Evolutionary conservation across 495 filamentous ascomycete species (phyloP), one percentile per base, ranked within the genome.

Genomic region (Eremomyces bilateralis): DNA sequence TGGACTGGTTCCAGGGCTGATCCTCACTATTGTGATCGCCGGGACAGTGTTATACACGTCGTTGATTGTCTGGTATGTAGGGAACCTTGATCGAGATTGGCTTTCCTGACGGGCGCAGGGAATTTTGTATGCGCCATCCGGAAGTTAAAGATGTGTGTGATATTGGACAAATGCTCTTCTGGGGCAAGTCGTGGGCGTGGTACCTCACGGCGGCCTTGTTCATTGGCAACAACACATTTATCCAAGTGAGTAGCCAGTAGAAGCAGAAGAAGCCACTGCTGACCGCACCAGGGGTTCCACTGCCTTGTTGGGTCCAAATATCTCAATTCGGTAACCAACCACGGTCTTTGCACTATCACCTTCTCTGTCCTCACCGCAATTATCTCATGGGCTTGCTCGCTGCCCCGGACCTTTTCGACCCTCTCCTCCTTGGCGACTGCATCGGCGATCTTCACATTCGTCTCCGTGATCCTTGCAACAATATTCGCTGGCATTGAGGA

Each of bases 141-240:
- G 76, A 91, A 53, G 67, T 85, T 24, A 72, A 76, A 42, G 81
- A 91, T 57, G 78, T 91, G 15, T 91, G 81, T 46, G 81, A 91
- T 49, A 78, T 91, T 46, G 81, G 81, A 12, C 80, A 88, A 52
- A 77, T 80, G 64, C 61, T 91, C 6, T 88, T 83, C 57, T 83
- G 73, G 68, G 65, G 69, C 42, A 69, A 75, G 46, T 68, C 64
- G 39, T 71, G 70, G 61, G 81, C 71, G 0, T 91, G 79, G 77
- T 91, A 73, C 54, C 59, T 67, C 27, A 91, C 81, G 0, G 81
- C 78, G 2, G 57, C 77, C 44, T 85, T 90, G 81, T 91, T 91
- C 53, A 52, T 91, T 20, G 50, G 88, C 39, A 91, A 91, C 61
- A 91, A 91, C 44, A 91, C 80, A 8, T 83, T 88, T 52, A 80